A percentile compares a stretch with the other conserved stretches of the same genome.
These are phyloP conservation scores for Diaporthe citri DNA, from an alignment of 2,329 filamentous ascomycete genomes.

Conservation along the genomic window DNA sequence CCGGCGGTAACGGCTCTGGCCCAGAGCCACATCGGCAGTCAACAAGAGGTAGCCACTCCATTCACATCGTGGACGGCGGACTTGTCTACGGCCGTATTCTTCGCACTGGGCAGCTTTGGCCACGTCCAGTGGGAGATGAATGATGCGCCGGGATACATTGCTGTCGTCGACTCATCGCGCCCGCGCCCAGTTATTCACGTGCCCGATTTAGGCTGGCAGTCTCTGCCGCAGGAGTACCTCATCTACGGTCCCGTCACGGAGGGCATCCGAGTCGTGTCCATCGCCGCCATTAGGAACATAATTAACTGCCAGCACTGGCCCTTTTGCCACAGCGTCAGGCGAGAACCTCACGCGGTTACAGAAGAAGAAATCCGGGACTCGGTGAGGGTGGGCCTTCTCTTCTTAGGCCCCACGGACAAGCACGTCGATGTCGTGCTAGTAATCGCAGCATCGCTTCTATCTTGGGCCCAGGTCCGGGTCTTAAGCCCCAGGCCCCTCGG, in stretches of 20 bases:
- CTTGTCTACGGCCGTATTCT: background rate
- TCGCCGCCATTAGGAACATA: background rate
- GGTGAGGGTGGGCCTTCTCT: background rate
- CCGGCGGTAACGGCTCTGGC: background rate
- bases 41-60: background rate
- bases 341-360: background rate
- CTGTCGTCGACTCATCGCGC: background rate
- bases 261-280: background rate
- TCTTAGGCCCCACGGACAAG: background rate
- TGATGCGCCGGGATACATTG: background rate
- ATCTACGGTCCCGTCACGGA: background rate
- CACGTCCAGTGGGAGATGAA: background rate
- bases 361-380: background rate
- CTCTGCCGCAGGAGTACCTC: background rate
- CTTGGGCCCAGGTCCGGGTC: background rate
- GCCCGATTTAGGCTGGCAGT: background rate
- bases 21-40: background rate
- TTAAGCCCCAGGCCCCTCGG: background rate
- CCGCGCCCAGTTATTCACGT: background rate
- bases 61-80: background rate
- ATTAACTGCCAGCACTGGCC: background rate
- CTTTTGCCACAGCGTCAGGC: background rate
- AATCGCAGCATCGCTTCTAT: background rate
- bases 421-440: background rate
- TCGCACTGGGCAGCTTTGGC: background rate